Evolutionary conservation across 202 grass and related monocot genomes (phyloP), one percentile per base, ranked within the genome.

Genomic region (Tripidium arundinaceum): DNA sequence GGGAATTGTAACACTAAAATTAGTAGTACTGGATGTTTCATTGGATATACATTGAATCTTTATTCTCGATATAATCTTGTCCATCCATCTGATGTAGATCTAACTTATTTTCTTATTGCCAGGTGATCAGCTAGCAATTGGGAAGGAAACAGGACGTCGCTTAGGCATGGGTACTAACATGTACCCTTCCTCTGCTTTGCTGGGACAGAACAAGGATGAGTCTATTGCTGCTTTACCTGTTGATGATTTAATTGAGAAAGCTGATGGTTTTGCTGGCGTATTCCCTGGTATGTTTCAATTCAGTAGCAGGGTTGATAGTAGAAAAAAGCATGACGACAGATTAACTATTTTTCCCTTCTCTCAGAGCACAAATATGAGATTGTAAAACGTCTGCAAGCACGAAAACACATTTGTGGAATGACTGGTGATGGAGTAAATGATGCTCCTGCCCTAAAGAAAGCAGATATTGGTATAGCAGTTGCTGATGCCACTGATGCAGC

Each of bases 331-430:
- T 54, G 43, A 52, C 8, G n/a, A n/a, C n/a, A n/a, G n/a, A n/a
- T n/a, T n/a, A n/a, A n/a, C n/a, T n/a, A 36, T 27, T 24, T 79
- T 7, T 28, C 54, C n/a, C n/a, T 31, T 42, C 29, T 78, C 41
- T 52, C 82, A 94, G 94, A 98, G 38, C 94, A 98, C 78, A 98
- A 98, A 54, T 98, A 98, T 74, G 94, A 98, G 79, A 98, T 98
- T 38, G 90, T 98, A 59, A 98, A 92, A 76, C 90, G 87, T 68
- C 87, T 98, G 65, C 94, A 98, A 93, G 92, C 86, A 72, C 86
- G 90, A 33, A 98, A 98, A 60, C 94, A 98, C 79, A 94, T 98
- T 10, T 98, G 94, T 62, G 94, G 94, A 64, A 98, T 98, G 92
- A 98, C 90, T 57, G 94, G 94, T 62, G 94, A 94, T 92, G 94